Evolutionary conservation across 352 stramenopile genomes (phyloP), one percentile per base, ranked within the genome.

Genomic region (Pythium folliculosum): DNA sequence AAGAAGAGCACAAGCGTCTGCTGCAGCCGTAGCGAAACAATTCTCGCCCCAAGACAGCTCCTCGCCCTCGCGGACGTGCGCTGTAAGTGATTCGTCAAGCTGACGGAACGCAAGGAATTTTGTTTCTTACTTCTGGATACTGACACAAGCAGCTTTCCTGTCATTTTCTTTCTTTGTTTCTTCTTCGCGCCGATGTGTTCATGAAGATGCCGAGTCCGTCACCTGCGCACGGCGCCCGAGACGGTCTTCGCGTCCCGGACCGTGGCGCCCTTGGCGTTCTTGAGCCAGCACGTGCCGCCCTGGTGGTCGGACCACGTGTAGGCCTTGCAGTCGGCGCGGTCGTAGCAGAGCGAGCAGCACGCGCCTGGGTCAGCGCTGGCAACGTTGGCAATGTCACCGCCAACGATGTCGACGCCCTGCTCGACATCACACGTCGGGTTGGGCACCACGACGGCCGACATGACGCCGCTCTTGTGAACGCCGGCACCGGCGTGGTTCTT

Each of bases 1-100:
- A 96, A 54, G 86, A 92, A 54, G 86, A 96, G 70, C 75, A 90
- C 25, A 76, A 81, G 21, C 76, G 82, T 5, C 53, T 95, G 5
- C 69, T 95, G 59, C 80, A 91, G 43, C 80, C 80, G n/a, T 92
- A 89, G 65, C 32, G 7, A 3, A 32, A 32, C 27, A 32, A 32
- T 6, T 6, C 27, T 32, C 27, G 27, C 27, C 27, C 2, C 27
- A 32, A 32, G 2, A 32, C 27, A 32, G 17, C 23, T 3, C 27
- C n/a, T 23, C 21, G 35, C 13, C 30, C 38, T 47, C 13, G 23
- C 45, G 27, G 12, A 45, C 27, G 48, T n/a, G 52, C 19, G 1
- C 32, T 38, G 53, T 60, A 49, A 50, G 53, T 60, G 8, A 16
- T 40, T 40, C 12, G 35, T 27, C 13, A n/a, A 8, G 47, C 17